These are phyloP conservation scores for Durio zibethinus DNA, from an alignment of 345 rosid genomes.

Conservation along the genomic window DNA sequence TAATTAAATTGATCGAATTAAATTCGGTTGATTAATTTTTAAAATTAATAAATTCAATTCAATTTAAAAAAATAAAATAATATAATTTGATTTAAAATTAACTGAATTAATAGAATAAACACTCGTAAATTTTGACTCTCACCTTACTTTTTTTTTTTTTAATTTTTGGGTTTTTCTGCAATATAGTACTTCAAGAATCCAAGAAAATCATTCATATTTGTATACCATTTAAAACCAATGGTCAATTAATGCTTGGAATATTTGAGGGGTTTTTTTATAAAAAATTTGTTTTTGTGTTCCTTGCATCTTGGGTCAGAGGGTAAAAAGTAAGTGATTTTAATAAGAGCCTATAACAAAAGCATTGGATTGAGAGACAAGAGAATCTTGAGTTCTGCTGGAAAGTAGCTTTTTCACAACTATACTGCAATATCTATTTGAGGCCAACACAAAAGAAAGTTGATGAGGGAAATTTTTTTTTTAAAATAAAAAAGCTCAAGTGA, in stretches of 20 bases:
- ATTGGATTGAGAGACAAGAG: not conserved
- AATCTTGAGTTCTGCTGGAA: constrained; percentile 12
- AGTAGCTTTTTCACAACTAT: constrained; percentile 15
- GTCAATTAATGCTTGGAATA: not conserved
- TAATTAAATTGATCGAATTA: no score
- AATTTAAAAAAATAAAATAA: no score
- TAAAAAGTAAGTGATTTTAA: not conserved
- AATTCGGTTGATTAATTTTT: no score
- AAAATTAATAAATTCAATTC: no score
- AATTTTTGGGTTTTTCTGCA: no score
- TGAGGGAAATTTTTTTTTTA: not conserved
- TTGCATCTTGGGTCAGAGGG: not conserved
- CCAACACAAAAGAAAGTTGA: not conserved
- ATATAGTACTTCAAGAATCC: no score
- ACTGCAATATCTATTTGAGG: not conserved
- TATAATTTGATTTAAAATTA: no score
- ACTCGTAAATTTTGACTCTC: no score
- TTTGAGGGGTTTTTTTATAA: not conserved
- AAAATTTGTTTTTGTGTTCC: not conserved
- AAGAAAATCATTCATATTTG: not conserved
- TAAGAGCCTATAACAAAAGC: not conserved
- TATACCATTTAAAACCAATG: not conserved
- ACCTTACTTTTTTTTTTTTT: no score
- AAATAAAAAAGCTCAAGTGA: not conserved
- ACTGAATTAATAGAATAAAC: no score